Base-by-base conservation (phyloP, 148 eudicot species). In the Spergularia bocconei region DNA sequence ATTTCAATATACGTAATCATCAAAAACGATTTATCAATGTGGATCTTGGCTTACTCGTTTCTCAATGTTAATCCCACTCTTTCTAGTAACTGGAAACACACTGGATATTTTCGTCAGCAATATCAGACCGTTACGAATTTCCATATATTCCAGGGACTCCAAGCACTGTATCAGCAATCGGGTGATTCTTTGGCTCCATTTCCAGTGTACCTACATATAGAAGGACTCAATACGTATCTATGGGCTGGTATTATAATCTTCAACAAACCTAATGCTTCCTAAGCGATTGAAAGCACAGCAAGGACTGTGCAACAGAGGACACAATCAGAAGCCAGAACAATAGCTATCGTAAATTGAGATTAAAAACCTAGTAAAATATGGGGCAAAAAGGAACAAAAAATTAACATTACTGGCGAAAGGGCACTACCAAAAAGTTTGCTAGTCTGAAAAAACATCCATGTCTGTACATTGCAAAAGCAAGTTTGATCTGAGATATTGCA, bases 111-210 rank as follows among this genome's bases (percentile, higher is more conserved):
- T 95, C 19, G 98, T 92, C 80, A 92, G 78, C 85, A 95, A 61
- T 58, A 95, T 95, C 54, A 95, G 88, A 56, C 96, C 91, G 79
- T 95, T 95, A 60, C 99, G 88, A 65, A 95, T 95, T 81, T 95
- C 99, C 99, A 95, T 92, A 79, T 92, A 92, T 83, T 95, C 99
- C 21, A 86, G 63, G 15, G 98, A 92, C 83, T 95, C 99, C 88
- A 95, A 79, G 82, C 98, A 95, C 68, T 95, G 99, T 78, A 95
- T 95, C 76, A 95, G 83, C 79, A 92, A 52, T 81, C 90, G 87
- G 11, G 99, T 95, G 83, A 95, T 92, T 82, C 98, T 88, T 73
- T 89, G 94, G 78, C 98, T 95, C 99, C 99, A 92, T 80, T 95
- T 95, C 99, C 99, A 95, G 79, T 95, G 99, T 71, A 93, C 96